Evolutionary conservation across 2,329 filamentous ascomycete genomes (phyloP).

Genomic region (Paraphaeosphaeria sporulosa): DNA sequence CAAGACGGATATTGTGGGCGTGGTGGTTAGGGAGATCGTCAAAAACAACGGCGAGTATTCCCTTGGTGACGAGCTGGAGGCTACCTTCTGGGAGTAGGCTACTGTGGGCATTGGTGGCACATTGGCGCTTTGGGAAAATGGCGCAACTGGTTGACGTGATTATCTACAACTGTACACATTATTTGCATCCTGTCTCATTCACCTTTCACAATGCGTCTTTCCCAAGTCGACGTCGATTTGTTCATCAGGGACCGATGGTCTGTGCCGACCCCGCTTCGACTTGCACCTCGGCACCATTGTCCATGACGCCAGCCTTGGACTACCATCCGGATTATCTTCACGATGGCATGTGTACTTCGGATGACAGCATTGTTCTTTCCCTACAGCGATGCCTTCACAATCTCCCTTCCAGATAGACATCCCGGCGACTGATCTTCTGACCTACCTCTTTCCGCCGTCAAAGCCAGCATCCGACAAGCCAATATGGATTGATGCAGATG

Average conservation of each 20-base stretch:
- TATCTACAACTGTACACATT: slow-evolving; percentile 1
- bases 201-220: neutral
- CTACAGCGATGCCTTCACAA: slow-evolving; percentile 51
- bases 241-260: neutral
- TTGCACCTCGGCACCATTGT: slow-evolving; percentile 5
- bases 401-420: slow-evolving; percentile 59
- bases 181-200: neutral
- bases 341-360: neutral
- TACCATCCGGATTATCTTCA: neutral
- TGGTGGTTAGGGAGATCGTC: slow-evolving; percentile 40
- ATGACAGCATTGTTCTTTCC: too few species aligned
- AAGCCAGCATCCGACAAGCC: slow-evolving; percentile 53
- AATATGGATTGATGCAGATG: slow-evolving; percentile 62
- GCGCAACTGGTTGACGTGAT: neutral
- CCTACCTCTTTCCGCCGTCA: slow-evolving; percentile 45
- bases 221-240: neutral
- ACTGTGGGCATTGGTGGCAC: slow-evolving; percentile 5
- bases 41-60: slow-evolving; percentile 35
- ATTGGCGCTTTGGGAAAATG: slow-evolving; percentile 1
- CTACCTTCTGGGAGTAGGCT: slow-evolving; percentile 38
- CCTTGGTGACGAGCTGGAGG: slow-evolving; percentile 43
- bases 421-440: slow-evolving; percentile 54
- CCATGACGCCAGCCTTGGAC: slow-evolving; percentile 4
- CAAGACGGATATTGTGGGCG: slow-evolving; percentile 45
- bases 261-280: slow-evolving; percentile 2